phyloP scores from a whole-genome alignment of 2,329 filamentous ascomycete genomes.

The Verticillium isaacii region DNA sequence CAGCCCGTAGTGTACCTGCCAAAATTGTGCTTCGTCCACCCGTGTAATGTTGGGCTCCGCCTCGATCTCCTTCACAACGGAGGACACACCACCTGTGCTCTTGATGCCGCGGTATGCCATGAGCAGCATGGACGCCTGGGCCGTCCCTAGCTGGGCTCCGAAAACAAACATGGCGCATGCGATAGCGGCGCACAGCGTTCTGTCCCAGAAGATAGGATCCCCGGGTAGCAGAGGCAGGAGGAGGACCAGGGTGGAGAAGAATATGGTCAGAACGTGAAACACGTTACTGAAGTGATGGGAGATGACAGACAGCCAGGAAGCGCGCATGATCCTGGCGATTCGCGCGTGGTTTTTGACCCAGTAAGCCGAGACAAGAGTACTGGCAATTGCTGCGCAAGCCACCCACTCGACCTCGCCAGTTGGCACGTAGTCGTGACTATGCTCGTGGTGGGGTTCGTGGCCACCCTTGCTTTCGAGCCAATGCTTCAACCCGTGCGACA shows the following conservation, averaged over 20 bases:
- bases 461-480: constrained; percentile 69
- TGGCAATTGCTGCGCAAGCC: constrained; percentile 73
- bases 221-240: constrained; percentile 78
- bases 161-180: constrained; percentile 85
- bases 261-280: constrained; percentile 89
- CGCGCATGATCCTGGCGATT: constrained; percentile 86
- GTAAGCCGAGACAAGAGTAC: constrained; percentile 82
- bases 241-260: constrained; percentile 75
- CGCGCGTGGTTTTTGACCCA: constrained; percentile 85
- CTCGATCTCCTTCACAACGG: constrained; percentile 81
- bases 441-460: constrained; percentile 69
- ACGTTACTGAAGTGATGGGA: constrained; percentile 90
- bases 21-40: constrained; percentile 90
- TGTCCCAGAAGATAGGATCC: constrained; percentile 79
- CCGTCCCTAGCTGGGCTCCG: constrained; percentile 76
- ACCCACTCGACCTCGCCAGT: constrained; percentile 78
- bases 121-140: constrained; percentile 87
- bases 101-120: constrained; percentile 67
- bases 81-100: constrained; percentile 50
- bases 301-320: constrained; percentile 75
- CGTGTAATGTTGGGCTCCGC: constrained; percentile 69
- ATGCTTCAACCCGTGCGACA: constrained; percentile 91
- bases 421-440: constrained; percentile 61
- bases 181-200: constrained; percentile 74
- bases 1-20: constrained; percentile 96